Evolutionary conservation across 2,329 filamentous ascomycete species (phyloP).

Genomic region (Neonectria ditissima): DNA sequence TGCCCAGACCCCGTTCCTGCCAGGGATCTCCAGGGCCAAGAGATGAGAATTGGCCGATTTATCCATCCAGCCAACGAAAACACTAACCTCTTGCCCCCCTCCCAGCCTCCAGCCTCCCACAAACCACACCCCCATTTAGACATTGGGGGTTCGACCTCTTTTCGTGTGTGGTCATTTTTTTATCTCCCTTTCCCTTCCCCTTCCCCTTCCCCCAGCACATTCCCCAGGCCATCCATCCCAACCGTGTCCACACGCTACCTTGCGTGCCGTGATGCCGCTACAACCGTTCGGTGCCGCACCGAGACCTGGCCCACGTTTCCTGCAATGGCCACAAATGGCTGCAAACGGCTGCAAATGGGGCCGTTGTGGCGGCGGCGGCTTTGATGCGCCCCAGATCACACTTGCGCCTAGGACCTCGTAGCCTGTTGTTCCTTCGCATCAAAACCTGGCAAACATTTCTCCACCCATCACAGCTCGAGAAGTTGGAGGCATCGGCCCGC

Average conservation of each 20-base stretch:
- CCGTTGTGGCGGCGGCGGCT: slow-evolving; percentile 9
- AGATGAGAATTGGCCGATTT: slow-evolving; percentile 10
- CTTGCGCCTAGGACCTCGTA: neutral
- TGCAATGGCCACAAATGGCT: neutral
- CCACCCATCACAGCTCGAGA: slow-evolving; percentile 28
- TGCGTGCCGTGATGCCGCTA: slow-evolving; percentile 11
- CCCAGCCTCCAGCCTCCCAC: neutral
- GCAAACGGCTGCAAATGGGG: neutral
- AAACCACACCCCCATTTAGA: slow-evolving; percentile 6
- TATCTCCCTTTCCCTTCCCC: too few relatives aligned
- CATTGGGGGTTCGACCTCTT: slow-evolving; percentile 2
- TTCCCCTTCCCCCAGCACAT: too few relatives aligned
- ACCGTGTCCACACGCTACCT: neutral
- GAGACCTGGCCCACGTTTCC: neutral
- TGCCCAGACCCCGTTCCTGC: slow-evolving; percentile 1
- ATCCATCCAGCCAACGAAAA: neutral
- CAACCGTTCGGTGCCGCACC: slow-evolving; percentile 9
- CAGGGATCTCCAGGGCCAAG: slow-evolving; percentile 6
- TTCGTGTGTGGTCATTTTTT: slow-evolving; percentile 26
- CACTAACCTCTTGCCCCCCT: neutral
- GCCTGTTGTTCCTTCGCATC: slow-evolving; percentile 1
- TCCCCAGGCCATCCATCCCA: neutral
- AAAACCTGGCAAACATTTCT: slow-evolving; percentile 17
- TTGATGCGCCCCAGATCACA: slow-evolving; percentile 13
- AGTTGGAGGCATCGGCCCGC: slow-evolving; percentile 12